These are phyloP conservation scores for Penicillium olsonii DNA, from an alignment of 2,329 filamentous ascomycete genomes.

Conservation along the genomic window DNA sequence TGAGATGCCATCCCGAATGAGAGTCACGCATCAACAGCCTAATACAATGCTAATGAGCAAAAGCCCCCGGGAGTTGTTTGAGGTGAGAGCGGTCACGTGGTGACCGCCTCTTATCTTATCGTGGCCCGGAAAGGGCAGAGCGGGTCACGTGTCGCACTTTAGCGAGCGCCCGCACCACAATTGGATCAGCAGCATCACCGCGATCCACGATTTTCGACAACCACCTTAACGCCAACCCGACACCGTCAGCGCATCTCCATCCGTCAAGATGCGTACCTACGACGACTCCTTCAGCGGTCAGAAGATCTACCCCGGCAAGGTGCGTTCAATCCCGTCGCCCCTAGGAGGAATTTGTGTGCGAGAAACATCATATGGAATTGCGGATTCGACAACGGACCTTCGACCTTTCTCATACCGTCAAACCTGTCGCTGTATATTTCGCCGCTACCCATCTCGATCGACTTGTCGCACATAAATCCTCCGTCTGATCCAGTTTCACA, in stretches of 20 bases:
- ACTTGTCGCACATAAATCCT: constrained; percentile 11
- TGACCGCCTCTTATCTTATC: constrained; percentile 8
- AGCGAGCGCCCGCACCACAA: constrained; percentile 49
- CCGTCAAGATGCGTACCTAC: constrained; percentile 72
- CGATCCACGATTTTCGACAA: constrained; percentile 45
- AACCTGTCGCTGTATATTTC: constrained; percentile 10
- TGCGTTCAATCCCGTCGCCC: constrained; percentile 48
- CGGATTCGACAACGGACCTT: constrained; percentile 9
- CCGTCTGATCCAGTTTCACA: constrained; percentile 2
- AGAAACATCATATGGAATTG: constrained; percentile 13
- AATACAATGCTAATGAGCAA: too few species aligned
- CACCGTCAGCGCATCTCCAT: constrained; percentile 48
- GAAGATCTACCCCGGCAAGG: constrained; percentile 81
- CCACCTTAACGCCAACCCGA: constrained; percentile 47
- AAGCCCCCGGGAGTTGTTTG: neutral
- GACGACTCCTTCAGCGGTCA: constrained; percentile 75
- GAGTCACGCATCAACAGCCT: too few species aligned
- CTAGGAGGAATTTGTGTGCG: constrained; percentile 18
- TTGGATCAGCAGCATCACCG: constrained; percentile 39
- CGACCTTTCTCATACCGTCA: constrained; percentile 5
- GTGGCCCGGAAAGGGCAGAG: constrained; percentile 38
- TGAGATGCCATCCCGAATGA: too few species aligned
- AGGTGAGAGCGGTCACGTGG: constrained; percentile 4
- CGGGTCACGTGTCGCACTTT: constrained; percentile 46
- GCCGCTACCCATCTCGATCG: constrained; percentile 7